phyloP scores from a whole-genome alignment of 2,329 filamentous ascomycete species.

The Penicillium brasilianum region DNA sequence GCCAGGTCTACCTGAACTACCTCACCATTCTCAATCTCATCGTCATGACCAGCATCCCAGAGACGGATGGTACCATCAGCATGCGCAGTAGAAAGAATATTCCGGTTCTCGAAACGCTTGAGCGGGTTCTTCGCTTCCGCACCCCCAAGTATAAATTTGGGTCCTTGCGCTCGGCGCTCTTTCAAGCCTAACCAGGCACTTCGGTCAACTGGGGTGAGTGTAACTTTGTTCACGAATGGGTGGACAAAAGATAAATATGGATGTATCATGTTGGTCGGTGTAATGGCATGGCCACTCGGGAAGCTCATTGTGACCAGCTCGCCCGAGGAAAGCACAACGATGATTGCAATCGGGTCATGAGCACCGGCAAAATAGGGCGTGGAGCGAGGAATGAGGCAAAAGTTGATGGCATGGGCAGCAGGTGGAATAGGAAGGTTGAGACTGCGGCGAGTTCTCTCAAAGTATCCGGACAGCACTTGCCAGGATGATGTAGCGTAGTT shows the following conservation, averaged over 20 bases:
- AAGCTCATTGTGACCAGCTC: slow-evolving; percentile 91
- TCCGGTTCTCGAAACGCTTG: slow-evolving; percentile 80
- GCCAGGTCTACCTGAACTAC: slow-evolving; percentile 86
- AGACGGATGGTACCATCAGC: slow-evolving; percentile 89
- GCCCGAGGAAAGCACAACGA: slow-evolving; percentile 80
- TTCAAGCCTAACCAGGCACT: slow-evolving; percentile 86
- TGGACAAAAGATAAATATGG: slow-evolving; percentile 86
- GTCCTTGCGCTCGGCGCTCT: slow-evolving; percentile 81
- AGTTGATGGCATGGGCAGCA: slow-evolving; percentile 77
- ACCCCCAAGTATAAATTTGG: slow-evolving; percentile 78
- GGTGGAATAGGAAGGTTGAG: slow-evolving; percentile 75
- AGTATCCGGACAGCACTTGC: slow-evolving; percentile 79
- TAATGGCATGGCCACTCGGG: slow-evolving; percentile 87
- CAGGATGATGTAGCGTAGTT: slow-evolving; percentile 90
- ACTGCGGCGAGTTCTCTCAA: slow-evolving; percentile 74
- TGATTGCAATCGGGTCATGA: slow-evolving; percentile 86
- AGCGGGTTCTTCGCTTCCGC: slow-evolving; percentile 71
- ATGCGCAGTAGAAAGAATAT: slow-evolving; percentile 84
- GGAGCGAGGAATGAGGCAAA: slow-evolving; percentile 78
- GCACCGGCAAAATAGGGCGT: slow-evolving; percentile 87
- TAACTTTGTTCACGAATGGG: slow-evolving; percentile 78
- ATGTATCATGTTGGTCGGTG: slow-evolving; percentile 90
- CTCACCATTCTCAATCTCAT: slow-evolving; percentile 86
- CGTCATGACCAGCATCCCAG: slow-evolving; percentile 90
- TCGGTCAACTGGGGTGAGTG: slow-evolving; percentile 75